Evolutionary conservation across 2,329 filamentous ascomycete species (phyloP), one percentile per base, ranked within the genome.

Genomic region (Stachybotrys echinatus): DNA sequence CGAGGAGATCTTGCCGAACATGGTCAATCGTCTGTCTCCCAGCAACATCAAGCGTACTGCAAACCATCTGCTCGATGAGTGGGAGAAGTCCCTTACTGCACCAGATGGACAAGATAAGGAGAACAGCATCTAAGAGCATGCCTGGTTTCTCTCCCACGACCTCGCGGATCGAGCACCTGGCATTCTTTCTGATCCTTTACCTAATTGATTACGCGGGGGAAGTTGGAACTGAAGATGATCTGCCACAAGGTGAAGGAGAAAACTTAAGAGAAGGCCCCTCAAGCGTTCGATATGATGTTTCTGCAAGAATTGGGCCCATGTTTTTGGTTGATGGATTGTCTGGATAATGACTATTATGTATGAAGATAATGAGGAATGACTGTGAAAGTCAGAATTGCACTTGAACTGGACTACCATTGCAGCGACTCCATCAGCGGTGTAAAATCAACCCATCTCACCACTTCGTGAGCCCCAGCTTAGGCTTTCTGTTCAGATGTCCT

Each of bases 21-120:
- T 86, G 45, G 77, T 95, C 50, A 85, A 84, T 63, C 84, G 85
- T 55, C 71, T 91, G 40, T 80, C 83, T 8, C 88, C 91, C 0
- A 84, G 83, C 57, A 91, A 89, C 59, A 72, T 96, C 58, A 89
- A 90, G 64, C 81, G 84, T 37, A 92, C 89, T 1, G 89, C 92
- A n/a, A 88, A 85, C 34, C 88, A 87, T 54, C 76, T 96, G 50
- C 90, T 96, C 83, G 87, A 85, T 55, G 91, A 96, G 64, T 95
- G 90, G 89, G 92, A 97, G 72, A 89, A 84, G 66, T 71, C 68
- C 4, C 57, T 71, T 42, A 56, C 59, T 6, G 55, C 65, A 8
- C 65, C 68, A 12, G 55, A 60, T 38, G 45, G 50, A 23, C 57
- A 54, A 19, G 55, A 63, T 54, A 66, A 68, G 54, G 67, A 69